Base-by-base conservation (phyloP, 2,329 filamentous ascomycete genomes). In the Helotiales sp. region DNA sequence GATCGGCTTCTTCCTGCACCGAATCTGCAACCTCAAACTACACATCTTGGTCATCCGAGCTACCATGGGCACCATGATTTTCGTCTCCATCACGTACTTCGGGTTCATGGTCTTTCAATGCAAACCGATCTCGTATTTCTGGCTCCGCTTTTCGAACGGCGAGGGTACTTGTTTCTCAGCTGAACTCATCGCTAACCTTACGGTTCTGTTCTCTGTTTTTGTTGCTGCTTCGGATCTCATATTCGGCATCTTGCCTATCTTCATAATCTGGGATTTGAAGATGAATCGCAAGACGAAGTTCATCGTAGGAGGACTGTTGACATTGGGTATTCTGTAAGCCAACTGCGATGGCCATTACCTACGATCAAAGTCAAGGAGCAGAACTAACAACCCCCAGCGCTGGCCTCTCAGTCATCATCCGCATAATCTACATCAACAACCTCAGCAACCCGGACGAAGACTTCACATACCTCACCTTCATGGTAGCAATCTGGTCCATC, bases 401-500 rank as follows among this genome's bases (percentile, higher is more conserved):
- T 17, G 69, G 69, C n/a, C 43, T 69, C 13, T 63, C 65, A 3
- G 67, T 71, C 22, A 64, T 72, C 15, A 57, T 72, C 22, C 64
- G 69, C 15, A 68, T 72, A 20, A 45, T 64, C 34, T 72, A 66
- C 55, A 62, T 71, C 28, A 49, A 63, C 32, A 26, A 26, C 6
- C 65, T 70, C 1, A 47, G 47, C 26, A 40, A 64, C 15, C 34
- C 63, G 0, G 61, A 61, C 24, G 22, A 47, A 11, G 70, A 72
- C 40, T 71, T 72, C 63, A 60, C 70, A 15, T 70, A 58, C 62
- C 62, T 63, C 26, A 66, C 61, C 17, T 63, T 69, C 30, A 67
- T 69, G 10, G 70, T 72, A 2, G 60, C 65, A 15, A 67, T 72
- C 47, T 72, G 69, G 69, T 68, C 65, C 24, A 69, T 72, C 37